Conservation (phyloP, 148 eudicot species). For the Silene conica region DNA sequence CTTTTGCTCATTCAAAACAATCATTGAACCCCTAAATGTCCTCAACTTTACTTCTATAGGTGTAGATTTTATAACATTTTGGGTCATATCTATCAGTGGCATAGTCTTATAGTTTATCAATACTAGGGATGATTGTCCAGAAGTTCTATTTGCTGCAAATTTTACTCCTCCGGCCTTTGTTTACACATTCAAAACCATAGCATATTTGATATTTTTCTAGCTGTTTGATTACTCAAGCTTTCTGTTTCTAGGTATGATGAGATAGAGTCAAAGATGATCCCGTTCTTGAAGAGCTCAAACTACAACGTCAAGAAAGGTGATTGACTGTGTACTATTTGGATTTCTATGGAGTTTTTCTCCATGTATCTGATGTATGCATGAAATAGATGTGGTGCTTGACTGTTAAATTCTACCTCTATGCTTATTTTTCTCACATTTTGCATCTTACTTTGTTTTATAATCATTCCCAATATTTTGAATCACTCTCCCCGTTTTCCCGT, state of each 20-base stretch:
- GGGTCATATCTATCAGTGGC: not conserved
- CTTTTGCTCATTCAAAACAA: not conserved
- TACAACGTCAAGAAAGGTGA: constrained; percentile 97
- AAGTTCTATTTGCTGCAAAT: not conserved
- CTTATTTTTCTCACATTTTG: no score
- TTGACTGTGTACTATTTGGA: not conserved
- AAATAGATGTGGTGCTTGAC: not conserved
- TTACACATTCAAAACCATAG: not conserved
- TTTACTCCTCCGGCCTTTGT: not conserved
- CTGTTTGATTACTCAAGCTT: not conserved
- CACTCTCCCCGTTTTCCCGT: no score
- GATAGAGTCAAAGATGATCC: constrained; percentile 80
- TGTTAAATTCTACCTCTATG: not conserved
- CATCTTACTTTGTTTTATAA: not conserved
- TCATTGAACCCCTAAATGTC: not conserved
- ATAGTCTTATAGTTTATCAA: not conserved
- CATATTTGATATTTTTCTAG: not conserved
- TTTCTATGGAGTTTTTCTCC: not conserved
- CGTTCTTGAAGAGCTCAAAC: constrained; percentile 70
- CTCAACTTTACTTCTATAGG: not conserved
- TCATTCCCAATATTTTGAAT: not conserved
- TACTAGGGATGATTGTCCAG: not conserved
- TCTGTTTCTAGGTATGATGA: constrained; percentile 66
- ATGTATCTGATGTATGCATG: not conserved
- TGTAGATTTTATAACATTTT: not conserved